Conservation (phyloP, 345 rosid species). For the Luvunga scandens region DNA sequence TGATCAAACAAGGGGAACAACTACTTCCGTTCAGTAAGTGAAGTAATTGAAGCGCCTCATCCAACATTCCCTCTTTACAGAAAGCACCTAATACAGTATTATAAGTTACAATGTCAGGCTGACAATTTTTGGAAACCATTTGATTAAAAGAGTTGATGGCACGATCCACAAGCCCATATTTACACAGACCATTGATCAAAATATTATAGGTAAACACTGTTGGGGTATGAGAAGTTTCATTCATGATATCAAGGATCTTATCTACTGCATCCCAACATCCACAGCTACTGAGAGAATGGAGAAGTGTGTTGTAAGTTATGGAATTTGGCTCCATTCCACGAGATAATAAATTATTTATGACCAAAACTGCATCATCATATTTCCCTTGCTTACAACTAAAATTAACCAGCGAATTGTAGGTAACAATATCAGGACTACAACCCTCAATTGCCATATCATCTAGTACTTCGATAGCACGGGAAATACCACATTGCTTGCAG, state of each 20-base stretch:
- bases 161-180: slow-evolving; percentile 54
- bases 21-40: slow-evolving; percentile 36
- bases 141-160: slow-evolving; percentile 64
- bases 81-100: slow-evolving; percentile 70
- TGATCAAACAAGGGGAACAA: slow-evolving; percentile 65
- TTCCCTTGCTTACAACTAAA: slow-evolving; percentile 58
- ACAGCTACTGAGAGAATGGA: slow-evolving; percentile 59
- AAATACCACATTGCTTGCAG: slow-evolving; percentile 65
- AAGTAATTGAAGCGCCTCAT: slow-evolving; percentile 59
- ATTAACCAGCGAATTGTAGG: slow-evolving; percentile 69
- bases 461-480: slow-evolving; percentile 67
- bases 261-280: slow-evolving; percentile 75
- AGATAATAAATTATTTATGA: slow-evolving; percentile 46
- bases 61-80: slow-evolving; percentile 64
- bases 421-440: slow-evolving; percentile 72
- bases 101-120: slow-evolving; percentile 76
- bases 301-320: slow-evolving; percentile 69
- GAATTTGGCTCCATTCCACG: slow-evolving; percentile 66
- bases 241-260: slow-evolving; percentile 65
- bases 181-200: slow-evolving; percentile 77
- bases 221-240: slow-evolving; percentile 44
- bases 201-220: slow-evolving; percentile 77
- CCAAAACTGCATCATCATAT: slow-evolving; percentile 51
- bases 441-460: slow-evolving; percentile 79
- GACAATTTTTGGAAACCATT: slow-evolving; percentile 49